Evolutionary conservation across 1,139 yeast species (phyloP), one percentile per base, ranked within the genome.

Genomic region (Ogataea hybrid): DNA sequence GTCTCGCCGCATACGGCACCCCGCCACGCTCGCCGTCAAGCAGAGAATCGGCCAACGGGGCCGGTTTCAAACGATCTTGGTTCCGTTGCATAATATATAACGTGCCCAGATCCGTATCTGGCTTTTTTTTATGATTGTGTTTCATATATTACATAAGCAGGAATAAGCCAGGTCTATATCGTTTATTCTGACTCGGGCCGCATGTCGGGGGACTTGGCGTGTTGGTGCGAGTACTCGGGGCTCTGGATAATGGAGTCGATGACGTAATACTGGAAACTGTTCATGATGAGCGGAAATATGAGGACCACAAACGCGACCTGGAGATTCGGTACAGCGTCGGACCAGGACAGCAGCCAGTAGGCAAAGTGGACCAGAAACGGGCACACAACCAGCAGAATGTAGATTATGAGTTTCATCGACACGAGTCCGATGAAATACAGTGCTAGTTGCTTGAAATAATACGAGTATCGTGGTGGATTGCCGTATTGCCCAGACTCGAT

Each of bases 401-500:
- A 78, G 5, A 81, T 67, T 16, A 73, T 60, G 5, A 70, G 47
- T 57, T 83, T 83, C 83, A 81, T 81, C 38, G 71, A 50, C 0
- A 75, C 56, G 48, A 81, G 57, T 2, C 84, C 82, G 8, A 71
- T 44, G 32, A 86, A 73, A 59, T 88, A 92, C 3, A 90, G 71
- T 1, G 69, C 57, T 25, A 89, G 69, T 62, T 92, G 97, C 61
- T 87, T 88, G 47, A 78, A 56, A 58, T 83, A 90, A 25, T 87
- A 84, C 14, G 69, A 56, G 42, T 73, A 67, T 34, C 73, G 67
- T 1, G 97, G 97, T 20, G 84, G 84, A 22, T 67, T 59, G 1
- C 95, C 95, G 59, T 92, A 92, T 56, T 85, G 80, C 2, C 97
- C 97, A 37, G 94, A 82, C 42, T 84, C 81, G 6, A 88, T 82